Conservation (phyloP, 345 rosid genomes). For the Atalantia buxifolia region DNA sequence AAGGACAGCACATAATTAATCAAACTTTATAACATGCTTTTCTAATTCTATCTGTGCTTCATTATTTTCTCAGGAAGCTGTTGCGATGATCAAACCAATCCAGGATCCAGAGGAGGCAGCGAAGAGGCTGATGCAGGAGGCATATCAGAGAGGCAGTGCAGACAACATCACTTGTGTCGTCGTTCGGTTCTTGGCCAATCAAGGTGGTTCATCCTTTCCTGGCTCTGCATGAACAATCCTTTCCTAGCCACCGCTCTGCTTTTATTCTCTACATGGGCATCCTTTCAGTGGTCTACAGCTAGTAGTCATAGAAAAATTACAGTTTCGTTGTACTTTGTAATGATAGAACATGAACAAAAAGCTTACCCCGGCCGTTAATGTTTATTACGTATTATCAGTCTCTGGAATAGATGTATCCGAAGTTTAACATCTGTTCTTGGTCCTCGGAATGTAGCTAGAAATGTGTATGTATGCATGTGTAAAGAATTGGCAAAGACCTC, state of each 20-base stretch:
- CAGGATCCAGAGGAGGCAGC: conserved; percentile 93
- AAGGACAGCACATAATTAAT: neutral
- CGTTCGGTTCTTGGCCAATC: conserved; percentile 71
- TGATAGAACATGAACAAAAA: conserved; percentile 6
- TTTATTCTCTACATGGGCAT: conserved; percentile 6
- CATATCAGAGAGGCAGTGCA: conserved; percentile 94
- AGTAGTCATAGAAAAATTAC: conserved; percentile 19
- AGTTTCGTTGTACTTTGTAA: conserved; percentile 5
- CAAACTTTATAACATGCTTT: neutral
- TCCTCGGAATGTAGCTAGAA: conserved; percentile 22
- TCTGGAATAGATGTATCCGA: conserved; percentile 20
- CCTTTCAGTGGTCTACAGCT: conserved; percentile 7
- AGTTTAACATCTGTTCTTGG: conserved; percentile 19
- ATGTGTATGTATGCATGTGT: conserved; percentile 31
- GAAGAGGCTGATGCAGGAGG: conserved; percentile 80
- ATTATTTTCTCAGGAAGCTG: conserved; percentile 67
- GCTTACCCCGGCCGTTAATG: conserved; percentile 5
- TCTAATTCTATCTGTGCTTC: conserved; percentile 12
- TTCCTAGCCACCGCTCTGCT: neutral
- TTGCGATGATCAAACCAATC: conserved; percentile 67
- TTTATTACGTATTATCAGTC: conserved; percentile 15
- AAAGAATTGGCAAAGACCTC: conserved; percentile 14
- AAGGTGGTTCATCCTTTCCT: conserved; percentile 36
- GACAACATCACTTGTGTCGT: conserved; percentile 97
- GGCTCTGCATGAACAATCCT: conserved; percentile 19